Conservation (phyloP, 805 yeast species). For the Priceomyces castillae region DNA sequence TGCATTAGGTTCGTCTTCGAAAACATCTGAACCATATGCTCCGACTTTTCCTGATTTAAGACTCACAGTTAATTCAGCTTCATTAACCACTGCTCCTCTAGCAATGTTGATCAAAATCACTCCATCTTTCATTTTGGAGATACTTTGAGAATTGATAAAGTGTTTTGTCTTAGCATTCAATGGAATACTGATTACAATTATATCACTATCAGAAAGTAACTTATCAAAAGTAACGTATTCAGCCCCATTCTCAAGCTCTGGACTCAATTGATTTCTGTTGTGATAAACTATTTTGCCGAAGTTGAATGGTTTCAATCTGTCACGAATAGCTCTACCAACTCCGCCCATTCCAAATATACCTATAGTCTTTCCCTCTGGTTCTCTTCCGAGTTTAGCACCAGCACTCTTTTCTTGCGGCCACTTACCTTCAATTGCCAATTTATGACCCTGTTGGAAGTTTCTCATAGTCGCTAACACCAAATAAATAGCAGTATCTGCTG, state of each 20-base stretch:
- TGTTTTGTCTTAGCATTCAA: slow-evolving; percentile 71
- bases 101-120: slow-evolving; percentile 77
- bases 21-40: slow-evolving; percentile 72
- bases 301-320: slow-evolving; percentile 73
- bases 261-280: slow-evolving; percentile 58
- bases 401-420: slow-evolving; percentile 52
- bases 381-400: slow-evolving; percentile 65
- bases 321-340: slow-evolving; percentile 77
- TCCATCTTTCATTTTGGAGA: slow-evolving; percentile 72
- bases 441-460: slow-evolving; percentile 62
- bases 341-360: slow-evolving; percentile 91
- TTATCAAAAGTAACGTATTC: slow-evolving; percentile 72
- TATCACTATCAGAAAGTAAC: slow-evolving; percentile 59
- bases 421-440: slow-evolving; percentile 50
- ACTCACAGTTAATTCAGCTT: slow-evolving; percentile 52
- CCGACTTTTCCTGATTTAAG: slow-evolving; percentile 64
- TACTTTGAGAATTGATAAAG: slow-evolving; percentile 56
- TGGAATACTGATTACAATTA: slow-evolving; percentile 75
- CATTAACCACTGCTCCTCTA: slow-evolving; percentile 81
- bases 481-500: slow-evolving; percentile 69
- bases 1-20: slow-evolving; percentile 73
- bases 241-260: slow-evolving; percentile 67
- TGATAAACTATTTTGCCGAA: slow-evolving; percentile 68
- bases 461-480: slow-evolving; percentile 62
- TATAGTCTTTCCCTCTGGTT: slow-evolving; percentile 70